Evolutionary conservation across 225 moss, liverwort and hornwort species (phyloP).

Genomic region (Asterella californica): DNA sequence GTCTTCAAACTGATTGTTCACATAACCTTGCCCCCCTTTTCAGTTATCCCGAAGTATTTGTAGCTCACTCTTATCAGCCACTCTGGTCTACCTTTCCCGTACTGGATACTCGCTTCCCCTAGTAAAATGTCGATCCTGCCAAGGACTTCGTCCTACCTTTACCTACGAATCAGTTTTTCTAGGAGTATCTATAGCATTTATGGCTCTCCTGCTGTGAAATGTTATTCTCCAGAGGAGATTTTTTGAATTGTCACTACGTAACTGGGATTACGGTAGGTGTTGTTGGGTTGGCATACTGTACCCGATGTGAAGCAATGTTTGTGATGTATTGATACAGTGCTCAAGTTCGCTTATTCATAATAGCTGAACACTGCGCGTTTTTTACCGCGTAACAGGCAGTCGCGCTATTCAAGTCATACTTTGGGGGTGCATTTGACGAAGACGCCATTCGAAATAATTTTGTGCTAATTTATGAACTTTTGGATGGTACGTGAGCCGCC

Average conservation of each 20-base stretch:
- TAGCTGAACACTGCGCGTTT: not conserved
- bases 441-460: constrained; percentile 60
- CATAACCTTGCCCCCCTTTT: too few relatives aligned
- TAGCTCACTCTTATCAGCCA: not conserved
- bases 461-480: constrained; percentile 51
- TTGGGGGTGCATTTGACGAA: constrained; percentile 58
- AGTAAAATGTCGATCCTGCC: too few relatives aligned
- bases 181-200: not conserved
- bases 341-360: not conserved
- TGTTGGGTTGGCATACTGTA: too few relatives aligned
- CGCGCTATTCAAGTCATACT: constrained; percentile 55
- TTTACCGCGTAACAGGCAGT: constrained; percentile 35
- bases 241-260: too few relatives aligned
- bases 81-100: not conserved
- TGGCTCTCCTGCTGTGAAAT: not conserved
- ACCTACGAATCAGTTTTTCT: not conserved
- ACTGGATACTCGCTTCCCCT: not conserved
- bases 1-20: too few relatives aligned
- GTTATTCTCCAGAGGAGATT: not conserved
- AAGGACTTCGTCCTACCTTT: too few relatives aligned
- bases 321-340: not conserved
- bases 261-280: too few relatives aligned
- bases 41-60: not conserved
- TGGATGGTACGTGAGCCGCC: constrained; percentile 38
- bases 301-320: not conserved